Base-by-base conservation (phyloP, 176 grass and related monocot species). In the Metroxylon sagu region DNA sequence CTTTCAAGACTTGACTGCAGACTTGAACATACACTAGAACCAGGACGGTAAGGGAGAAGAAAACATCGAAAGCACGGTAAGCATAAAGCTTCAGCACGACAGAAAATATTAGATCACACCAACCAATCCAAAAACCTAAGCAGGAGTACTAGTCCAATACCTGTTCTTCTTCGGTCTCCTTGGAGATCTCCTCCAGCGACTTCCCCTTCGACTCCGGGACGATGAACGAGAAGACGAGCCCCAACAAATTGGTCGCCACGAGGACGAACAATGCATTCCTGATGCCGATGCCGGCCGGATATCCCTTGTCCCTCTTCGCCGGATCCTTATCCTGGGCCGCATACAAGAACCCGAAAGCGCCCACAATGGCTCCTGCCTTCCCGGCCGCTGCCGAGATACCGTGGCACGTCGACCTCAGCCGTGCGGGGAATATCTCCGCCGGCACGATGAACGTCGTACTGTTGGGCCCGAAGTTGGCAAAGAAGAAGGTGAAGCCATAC, bases 381-480 rank as follows among this genome's bases (percentile, higher is more conserved):
- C 89, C 81, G 25, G 84, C 26, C 0, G 85, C 89, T 0, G 85
- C 89, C 43, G 87, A 88, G 59, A 88, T 88, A 25, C 89, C 85
- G 66, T 95, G 85, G 75, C 89, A 85, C 0, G 89, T 95, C 0
- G 81, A 88, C 30, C 89, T 59, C 17, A 95, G 81, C 16, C 78
- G 52, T 3, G 89, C 84, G 16, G 89, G 89, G 62, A 94, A 94
- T 19, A 89, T 82, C 78, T 89, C 86, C 1, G 89, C 89, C 14
- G 89, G 89, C 31, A 88, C 63, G 72, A 94, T 82, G 74, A 94
- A 94, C 1, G 89, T 87, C 2, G 89, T 93, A 0, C 66, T 57
- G 72, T 93, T 93, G 4, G 89, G 84, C 43, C 89, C 89, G 61
- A 94, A 94, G 81, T 88, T 94, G 35, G 89, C 89, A 64, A 94